These are phyloP conservation scores for Saturnispora zaruensis DNA, from an alignment of 805 yeast genomes.

Conservation along the genomic window DNA sequence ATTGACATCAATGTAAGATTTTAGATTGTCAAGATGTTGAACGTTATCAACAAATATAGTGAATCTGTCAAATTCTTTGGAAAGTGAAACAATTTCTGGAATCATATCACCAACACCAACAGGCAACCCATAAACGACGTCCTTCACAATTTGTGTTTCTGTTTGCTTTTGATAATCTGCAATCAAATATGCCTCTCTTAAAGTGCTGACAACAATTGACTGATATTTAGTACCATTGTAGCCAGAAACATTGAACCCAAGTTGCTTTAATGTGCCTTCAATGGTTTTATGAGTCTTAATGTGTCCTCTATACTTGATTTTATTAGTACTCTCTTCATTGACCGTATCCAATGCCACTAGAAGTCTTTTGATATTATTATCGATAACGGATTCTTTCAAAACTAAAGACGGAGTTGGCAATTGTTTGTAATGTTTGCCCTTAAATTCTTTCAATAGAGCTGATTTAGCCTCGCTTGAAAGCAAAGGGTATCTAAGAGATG, in stretches of 20 bases:
- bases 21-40: constrained; percentile 45
- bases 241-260: constrained; percentile 36
- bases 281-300: constrained; percentile 67
- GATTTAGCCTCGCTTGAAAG: constrained; percentile 10
- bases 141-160: constrained; percentile 25
- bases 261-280: constrained; percentile 49
- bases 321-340: not conserved
- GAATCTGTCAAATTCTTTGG: constrained; percentile 31
- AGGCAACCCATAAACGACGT: constrained; percentile 53
- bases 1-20: constrained; percentile 26
- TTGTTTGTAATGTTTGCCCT: constrained; percentile 34
- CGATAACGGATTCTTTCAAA: constrained; percentile 29
- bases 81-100: constrained; percentile 38
- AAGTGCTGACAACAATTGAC: constrained; percentile 57
- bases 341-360: constrained; percentile 3
- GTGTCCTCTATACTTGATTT: constrained; percentile 48
- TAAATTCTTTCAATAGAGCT: constrained; percentile 16
- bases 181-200: constrained; percentile 52
- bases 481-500: constrained; percentile 8
- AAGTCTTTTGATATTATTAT: constrained; percentile 6
- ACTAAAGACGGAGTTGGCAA: constrained; percentile 50
- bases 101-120: constrained; percentile 39
- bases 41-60: constrained; percentile 54
- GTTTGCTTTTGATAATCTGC: constrained; percentile 11
- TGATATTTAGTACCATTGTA: constrained; percentile 29